phyloP scores from a whole-genome alignment of 371 early-diverging fungal genomes.

The Mucor plumbeus region DNA sequence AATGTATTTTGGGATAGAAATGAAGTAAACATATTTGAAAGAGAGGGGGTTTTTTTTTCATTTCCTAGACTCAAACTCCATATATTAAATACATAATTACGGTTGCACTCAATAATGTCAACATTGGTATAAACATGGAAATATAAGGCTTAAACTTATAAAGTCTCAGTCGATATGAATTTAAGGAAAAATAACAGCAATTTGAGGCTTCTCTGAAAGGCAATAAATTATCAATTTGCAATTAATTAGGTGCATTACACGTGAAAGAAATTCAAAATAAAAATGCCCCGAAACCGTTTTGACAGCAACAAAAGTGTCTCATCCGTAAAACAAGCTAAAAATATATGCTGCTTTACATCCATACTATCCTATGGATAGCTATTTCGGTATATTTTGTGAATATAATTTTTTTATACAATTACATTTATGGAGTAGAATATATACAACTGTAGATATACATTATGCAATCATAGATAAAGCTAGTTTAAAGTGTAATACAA shows the following conservation, averaged over 20 bases:
- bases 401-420: too few relatives aligned
- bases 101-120: neutral
- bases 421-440: too few relatives aligned
- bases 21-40: neutral
- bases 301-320: neutral
- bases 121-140: conserved; percentile 3
- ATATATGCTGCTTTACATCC: neutral
- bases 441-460: too few relatives aligned
- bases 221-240: neutral
- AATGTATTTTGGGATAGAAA: neutral
- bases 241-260: neutral
- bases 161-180: neutral
- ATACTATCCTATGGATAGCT: too few relatives aligned
- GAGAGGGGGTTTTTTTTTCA: neutral
- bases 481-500: too few relatives aligned
- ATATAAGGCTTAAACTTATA: neutral
- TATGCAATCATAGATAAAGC: too few relatives aligned
- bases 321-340: neutral
- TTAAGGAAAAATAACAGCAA: neutral
- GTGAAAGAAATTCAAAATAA: neutral
- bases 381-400: too few relatives aligned
- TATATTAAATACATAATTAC: neutral
- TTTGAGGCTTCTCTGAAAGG: neutral
- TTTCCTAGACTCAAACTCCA: neutral
- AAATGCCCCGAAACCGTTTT: neutral